A percentile compares a stretch with the other conserved stretches of the same genome.
Evolutionary conservation across 331 rosid genomes (phyloP).

Genomic region (Telfairia occidentalis): DNA sequence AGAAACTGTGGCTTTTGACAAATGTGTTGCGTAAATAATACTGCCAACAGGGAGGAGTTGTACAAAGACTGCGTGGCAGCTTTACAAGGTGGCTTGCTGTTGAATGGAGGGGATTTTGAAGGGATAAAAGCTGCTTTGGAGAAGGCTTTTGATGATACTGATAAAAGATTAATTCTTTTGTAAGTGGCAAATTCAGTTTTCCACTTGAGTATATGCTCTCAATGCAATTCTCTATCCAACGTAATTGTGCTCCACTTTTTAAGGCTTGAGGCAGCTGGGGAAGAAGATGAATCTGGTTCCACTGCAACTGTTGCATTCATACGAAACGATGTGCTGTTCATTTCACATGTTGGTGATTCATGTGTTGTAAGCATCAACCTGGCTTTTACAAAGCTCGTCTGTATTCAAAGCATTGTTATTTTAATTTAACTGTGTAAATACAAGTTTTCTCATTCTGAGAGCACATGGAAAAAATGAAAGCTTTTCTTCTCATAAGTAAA

Average conservation of each 20-base stretch:
- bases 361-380: conserved; percentile 48
- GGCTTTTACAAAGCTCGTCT: neutral
- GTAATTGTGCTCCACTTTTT: conserved; percentile 38
- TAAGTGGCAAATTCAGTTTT: conserved; percentile 24
- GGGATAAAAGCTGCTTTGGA: conserved; percentile 49
- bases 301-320: conserved; percentile 69
- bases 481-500: neutral
- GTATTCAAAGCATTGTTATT: neutral
- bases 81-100: conserved; percentile 61
- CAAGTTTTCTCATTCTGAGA: neutral
- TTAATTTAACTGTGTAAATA: neutral
- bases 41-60: conserved; percentile 63
- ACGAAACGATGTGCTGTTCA: conserved; percentile 46
- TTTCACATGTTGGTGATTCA: conserved; percentile 90
- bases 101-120: conserved; percentile 47
- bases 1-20: conserved; percentile 21
- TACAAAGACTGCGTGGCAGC: conserved; percentile 76
- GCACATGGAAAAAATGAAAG: neutral
- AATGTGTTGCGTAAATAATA: conserved; percentile 1
- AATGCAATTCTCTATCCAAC: conserved; percentile 23
- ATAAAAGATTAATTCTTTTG: conserved; percentile 50
- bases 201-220: conserved; percentile 10
- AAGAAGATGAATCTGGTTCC: conserved; percentile 76
- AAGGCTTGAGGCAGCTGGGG: conserved; percentile 76
- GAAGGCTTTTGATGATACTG: conserved; percentile 62